Evolutionary conservation across 164 flowering plant genomes (phyloP), one percentile per base, ranked within the genome.

Genomic region (Echeveria elegans): DNA sequence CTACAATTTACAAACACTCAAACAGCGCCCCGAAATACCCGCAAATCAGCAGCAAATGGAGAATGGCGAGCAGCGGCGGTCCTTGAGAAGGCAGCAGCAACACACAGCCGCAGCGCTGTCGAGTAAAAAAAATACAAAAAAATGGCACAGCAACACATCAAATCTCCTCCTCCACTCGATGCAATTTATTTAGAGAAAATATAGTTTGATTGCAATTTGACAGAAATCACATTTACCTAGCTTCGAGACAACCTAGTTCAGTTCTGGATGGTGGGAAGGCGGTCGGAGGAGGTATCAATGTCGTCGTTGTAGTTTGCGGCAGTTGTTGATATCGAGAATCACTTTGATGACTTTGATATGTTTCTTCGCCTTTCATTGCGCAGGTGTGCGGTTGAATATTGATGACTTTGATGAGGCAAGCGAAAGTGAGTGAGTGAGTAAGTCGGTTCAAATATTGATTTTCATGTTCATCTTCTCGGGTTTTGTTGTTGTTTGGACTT

Each of bases 191-290:
- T 50, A n/a, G 56, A 23, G 56, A 50, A 7, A n/a, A n/a, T n/a
- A n/a, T 21, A 1, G 31, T 24, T 29, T 28, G 24, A 56, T 14
- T 12, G 6, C 1, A 3, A 18, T 28, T 26, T 28, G 32, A 14
- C 14, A n/a, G 7, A n/a, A 2, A 48, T n/a, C n/a, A n/a, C n/a
- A n/a, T n/a, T 50, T 50, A 50, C 56, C 56, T n/a, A 28, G 61
- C 61, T 28, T 56, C 61, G 61, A 56, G 61, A 56, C 31, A 28
- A 56, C 61, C 61, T 56, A 56, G 61, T 28, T 56, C 61, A 28
- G 61, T 56, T 16, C 61, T 56, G 32, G 61, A 56, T 28, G 61
- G 61, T 14, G 61, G 61, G 32, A 56, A 56, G 8, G 61, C 61
- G 5, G 61, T 56, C 61, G 61, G 61, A 26, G 61, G 61, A 26